A percentile compares a stretch with the other conserved stretches of the same genome.
Evolutionary conservation across 305 asterid genomes (phyloP).

Genomic region (Solanum hybrid): DNA sequence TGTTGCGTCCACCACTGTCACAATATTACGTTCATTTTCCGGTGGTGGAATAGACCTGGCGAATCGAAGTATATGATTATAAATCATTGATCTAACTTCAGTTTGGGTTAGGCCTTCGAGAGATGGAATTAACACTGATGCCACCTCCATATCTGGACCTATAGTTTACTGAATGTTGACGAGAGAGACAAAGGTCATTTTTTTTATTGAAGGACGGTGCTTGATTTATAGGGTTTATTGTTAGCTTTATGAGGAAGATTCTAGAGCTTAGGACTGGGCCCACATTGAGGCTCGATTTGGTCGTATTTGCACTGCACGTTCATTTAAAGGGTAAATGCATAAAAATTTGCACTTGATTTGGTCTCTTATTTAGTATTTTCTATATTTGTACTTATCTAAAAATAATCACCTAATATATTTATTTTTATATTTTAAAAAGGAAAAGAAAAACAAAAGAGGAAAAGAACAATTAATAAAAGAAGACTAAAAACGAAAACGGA

Average conservation of each 20-base stretch:
- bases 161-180: neutral
- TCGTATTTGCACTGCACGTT: neutral
- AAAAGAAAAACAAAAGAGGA: too few relatives aligned
- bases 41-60: conserved; percentile 8
- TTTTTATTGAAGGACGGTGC: neutral
- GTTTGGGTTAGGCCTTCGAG: conserved; percentile 37
- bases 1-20: conserved; percentile 28
- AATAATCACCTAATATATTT: neutral
- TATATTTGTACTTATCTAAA: neutral
- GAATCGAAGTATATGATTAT: conserved; percentile 32
- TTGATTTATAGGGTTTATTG: neutral
- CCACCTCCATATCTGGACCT: neutral
- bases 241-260: neutral
- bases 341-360: neutral
- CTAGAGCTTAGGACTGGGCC: neutral
- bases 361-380: neutral
- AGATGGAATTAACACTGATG: conserved; percentile 20
- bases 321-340: neutral
- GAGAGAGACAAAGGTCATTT: neutral
- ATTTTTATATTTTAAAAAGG: neutral
- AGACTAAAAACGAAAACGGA: neutral
- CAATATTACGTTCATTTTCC: conserved; percentile 25
- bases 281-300: neutral
- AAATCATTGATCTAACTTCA: conserved; percentile 32
- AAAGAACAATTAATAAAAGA: neutral